Evolutionary conservation across 768 basidiomycete genomes (phyloP), one percentile per base, ranked within the genome.

Genomic region (Lactarius evosmus): DNA sequence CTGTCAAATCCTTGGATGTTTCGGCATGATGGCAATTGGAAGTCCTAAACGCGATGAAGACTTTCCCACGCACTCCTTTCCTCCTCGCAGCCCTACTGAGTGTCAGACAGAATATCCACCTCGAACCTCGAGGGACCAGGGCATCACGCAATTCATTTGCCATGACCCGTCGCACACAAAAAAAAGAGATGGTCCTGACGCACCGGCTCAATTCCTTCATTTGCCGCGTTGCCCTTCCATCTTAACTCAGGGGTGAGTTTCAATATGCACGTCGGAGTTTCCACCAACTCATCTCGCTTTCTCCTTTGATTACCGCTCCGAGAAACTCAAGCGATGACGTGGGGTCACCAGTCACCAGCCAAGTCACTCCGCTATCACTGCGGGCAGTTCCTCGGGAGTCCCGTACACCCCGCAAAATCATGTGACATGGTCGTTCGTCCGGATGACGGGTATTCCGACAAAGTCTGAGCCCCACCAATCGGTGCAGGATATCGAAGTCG

Each of bases 301-400:
- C 19, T 36, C 14, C 11, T 12, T n/a, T 14, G 8, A 41, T 41
- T 41, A n/a, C n/a, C 41, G 41, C 41, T 44, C 41, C 4, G 41
- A n/a, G 41, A 44, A 17, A 1, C 38, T 17, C 7, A 16, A 17
- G 38, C 14, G 22, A 61, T 27, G 60, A 41, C 25, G 22, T 44
- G 16, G 34, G 25, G 22, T 38, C 8, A 4, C 11, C 38, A 2
- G 22, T 38, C 8, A 4, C 11, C 38, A 2, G 25, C 41, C 17
- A 27, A 32, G 4, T 44, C 40, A 29, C 60, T 61, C 16, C 51
- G 40, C 19, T 54, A 41, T 54, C 60, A 53, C 19, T 30, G 51
- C 5, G 9, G 38, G 19, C 52, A 54, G n/a, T 32, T 29, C 11
- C 36, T 50, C 11, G 59, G 59, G 52, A 22, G 29, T 19, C 7